Conservation (phyloP, 2,329 filamentous ascomycete genomes). For the Raffaelea deltoideospora region DNA sequence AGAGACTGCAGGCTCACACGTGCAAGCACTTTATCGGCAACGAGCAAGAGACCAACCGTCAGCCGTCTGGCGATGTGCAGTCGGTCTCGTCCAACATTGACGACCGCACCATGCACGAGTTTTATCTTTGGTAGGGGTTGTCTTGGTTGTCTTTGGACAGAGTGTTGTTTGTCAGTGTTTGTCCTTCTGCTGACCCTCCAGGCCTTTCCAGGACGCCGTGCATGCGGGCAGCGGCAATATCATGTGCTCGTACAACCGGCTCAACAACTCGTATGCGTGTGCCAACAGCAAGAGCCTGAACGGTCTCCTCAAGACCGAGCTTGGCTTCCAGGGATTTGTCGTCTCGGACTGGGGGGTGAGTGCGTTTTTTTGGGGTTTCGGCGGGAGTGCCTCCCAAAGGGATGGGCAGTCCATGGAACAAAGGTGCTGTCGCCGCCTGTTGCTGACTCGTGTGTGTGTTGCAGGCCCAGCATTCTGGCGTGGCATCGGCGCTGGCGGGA, state of each 20-base stretch:
- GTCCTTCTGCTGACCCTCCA: constrained; percentile 10
- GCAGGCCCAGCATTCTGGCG: constrained; percentile 46
- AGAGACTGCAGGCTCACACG: too few species aligned
- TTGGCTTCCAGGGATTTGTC: constrained; percentile 48
- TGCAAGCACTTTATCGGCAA: constrained; percentile 52
- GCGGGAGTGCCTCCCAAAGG: too few species aligned
- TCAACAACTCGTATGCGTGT: constrained; percentile 56
- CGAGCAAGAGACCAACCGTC: constrained; percentile 29
- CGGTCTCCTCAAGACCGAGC: constrained; percentile 44
- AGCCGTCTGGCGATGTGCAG: constrained; percentile 35
- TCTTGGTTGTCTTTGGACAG: too few species aligned
- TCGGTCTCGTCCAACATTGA: constrained; percentile 25
- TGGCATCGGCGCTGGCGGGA: constrained; percentile 46
- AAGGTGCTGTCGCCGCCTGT: too few species aligned
- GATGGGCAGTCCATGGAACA: too few species aligned
- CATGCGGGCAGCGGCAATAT: constrained; percentile 39
- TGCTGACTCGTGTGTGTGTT: too few species aligned
- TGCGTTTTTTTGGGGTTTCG: too few species aligned
- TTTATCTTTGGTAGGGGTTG: constrained; percentile 34
- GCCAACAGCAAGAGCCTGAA: constrained; percentile 52
- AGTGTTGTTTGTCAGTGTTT: too few species aligned
- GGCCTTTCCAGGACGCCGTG: constrained; percentile 40
- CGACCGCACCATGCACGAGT: constrained; percentile 26
- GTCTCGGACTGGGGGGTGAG: constrained; percentile 43
- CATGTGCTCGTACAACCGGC: constrained; percentile 50